Percentiles rank a stretch among this genome's conserved stretches.
Conservation (phyloP, 139 green algal species). For the Chlorella sp. region DNA sequence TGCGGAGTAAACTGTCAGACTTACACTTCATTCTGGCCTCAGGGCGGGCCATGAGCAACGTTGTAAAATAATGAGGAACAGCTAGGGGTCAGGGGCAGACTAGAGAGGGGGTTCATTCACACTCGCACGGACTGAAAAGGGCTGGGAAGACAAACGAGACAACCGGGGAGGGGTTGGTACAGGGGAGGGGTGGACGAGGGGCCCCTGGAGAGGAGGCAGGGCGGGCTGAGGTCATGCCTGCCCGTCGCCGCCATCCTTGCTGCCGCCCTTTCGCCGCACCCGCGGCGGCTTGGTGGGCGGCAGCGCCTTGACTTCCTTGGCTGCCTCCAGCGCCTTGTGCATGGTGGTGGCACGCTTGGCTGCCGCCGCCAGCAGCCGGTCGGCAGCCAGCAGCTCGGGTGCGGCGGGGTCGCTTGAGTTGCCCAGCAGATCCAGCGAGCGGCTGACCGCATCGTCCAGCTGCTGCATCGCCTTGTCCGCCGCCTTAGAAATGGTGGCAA, state of each 20-base stretch:
- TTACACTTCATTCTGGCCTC: too few relatives aligned
- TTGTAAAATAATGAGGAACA: too few relatives aligned
- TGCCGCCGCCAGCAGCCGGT: slow-evolving; percentile 42
- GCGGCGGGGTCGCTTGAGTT: slow-evolving; percentile 2
- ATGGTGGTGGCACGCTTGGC: slow-evolving; percentile 31
- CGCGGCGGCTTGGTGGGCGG: background rate
- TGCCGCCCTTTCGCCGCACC: background rate
- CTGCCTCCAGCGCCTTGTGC: slow-evolving; percentile 39
- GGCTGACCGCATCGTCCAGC: slow-evolving; percentile 26
- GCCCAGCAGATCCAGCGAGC: slow-evolving; percentile 34
- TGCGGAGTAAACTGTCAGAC: too few relatives aligned
- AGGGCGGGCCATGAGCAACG: too few relatives aligned
- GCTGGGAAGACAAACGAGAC: too few relatives aligned
- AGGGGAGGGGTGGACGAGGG: too few relatives aligned
- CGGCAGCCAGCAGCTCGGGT: slow-evolving; percentile 41
- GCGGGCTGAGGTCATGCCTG: too few relatives aligned
- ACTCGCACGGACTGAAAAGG: too few relatives aligned
- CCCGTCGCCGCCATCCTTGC: background rate
- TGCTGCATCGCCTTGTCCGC: slow-evolving; percentile 37
- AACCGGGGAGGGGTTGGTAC: too few relatives aligned
- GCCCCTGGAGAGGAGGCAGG: too few relatives aligned
- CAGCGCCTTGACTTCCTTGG: slow-evolving; percentile 18
- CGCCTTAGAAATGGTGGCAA: slow-evolving; percentile 13
- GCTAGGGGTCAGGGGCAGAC: too few relatives aligned
- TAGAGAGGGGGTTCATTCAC: too few relatives aligned